phyloP scores from a whole-genome alignment of 768 basidiomycete species.

The Ramaria sp. region DNA sequence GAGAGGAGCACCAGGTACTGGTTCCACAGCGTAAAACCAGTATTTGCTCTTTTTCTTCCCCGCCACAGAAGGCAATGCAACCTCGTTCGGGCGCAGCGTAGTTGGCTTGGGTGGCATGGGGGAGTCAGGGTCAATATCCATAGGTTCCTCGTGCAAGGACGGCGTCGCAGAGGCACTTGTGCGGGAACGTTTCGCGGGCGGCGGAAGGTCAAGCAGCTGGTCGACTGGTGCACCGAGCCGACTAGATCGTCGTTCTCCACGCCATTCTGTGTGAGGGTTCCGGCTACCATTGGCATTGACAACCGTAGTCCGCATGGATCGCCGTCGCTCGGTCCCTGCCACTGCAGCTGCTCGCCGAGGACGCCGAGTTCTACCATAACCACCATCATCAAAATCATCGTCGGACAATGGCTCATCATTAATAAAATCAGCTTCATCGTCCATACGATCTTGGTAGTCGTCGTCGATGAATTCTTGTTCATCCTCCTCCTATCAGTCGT shows the following conservation, averaged over 20 bases:
- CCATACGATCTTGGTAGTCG: constrained; percentile 23
- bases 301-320: constrained; percentile 32
- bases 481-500: constrained; percentile 33
- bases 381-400: constrained; percentile 23
- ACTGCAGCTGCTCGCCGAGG: constrained; percentile 9
- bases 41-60: constrained; percentile 82
- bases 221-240: constrained; percentile 51
- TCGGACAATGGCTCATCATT: constrained; percentile 29
- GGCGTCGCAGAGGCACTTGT: constrained; percentile 40
- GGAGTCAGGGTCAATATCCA: constrained; percentile 21
- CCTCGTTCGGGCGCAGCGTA: constrained; percentile 58
- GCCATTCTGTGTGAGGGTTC: constrained; percentile 43
- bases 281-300: constrained; percentile 45
- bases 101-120: constrained; percentile 31
- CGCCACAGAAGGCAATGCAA: constrained; percentile 62
- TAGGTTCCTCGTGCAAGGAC: constrained; percentile 18
- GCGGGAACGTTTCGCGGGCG: constrained; percentile 56
- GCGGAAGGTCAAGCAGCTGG: constrained; percentile 36
- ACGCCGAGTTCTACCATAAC: constrained; percentile 27
- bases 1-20: constrained; percentile 30
- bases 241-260: constrained; percentile 63
- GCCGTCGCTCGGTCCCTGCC: constrained; percentile 21
- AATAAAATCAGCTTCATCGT: constrained; percentile 50
- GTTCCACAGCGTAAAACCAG: constrained; percentile 84
- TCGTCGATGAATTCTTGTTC: constrained; percentile 51